Evolutionary conservation across 768 basidiomycete species (phyloP).

Genomic region (Dacryopinax primogenitus): DNA sequence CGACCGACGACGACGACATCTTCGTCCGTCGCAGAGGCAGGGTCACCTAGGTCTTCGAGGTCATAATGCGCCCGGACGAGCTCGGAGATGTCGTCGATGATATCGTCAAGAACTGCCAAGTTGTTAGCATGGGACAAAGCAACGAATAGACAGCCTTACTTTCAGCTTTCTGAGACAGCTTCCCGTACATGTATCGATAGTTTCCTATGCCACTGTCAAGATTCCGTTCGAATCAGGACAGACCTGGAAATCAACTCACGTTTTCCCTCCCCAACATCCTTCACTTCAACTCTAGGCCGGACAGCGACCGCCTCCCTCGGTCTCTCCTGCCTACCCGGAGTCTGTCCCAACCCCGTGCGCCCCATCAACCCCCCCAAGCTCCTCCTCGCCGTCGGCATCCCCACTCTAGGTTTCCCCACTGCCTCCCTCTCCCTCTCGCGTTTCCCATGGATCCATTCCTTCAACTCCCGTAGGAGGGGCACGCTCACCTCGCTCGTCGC

Average conservation of each 20-base stretch:
- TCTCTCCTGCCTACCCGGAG: constrained; percentile 28
- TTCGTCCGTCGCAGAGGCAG: constrained; percentile 48
- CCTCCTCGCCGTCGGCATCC: background rate
- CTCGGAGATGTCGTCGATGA: constrained; percentile 77
- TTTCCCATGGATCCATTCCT: constrained; percentile 25
- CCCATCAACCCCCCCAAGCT: constrained; percentile 5
- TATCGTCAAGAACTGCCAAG: constrained; percentile 58
- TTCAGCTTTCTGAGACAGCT: constrained; percentile 68
- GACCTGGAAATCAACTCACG: constrained; percentile 6
- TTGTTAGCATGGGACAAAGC: background rate
- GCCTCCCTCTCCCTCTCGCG: constrained; percentile 20
- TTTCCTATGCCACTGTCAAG: constrained; percentile 27
- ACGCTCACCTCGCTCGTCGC: constrained; percentile 20
- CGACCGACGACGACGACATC: constrained; percentile 59
- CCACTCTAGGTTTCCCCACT: constrained; percentile 10
- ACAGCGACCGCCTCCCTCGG: constrained; percentile 19
- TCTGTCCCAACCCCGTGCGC: background rate
- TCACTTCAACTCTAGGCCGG: constrained; percentile 10
- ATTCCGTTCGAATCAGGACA: background rate
- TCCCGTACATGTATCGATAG: constrained; percentile 90
- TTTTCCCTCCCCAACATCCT: constrained; percentile 19
- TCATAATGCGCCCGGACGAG: constrained; percentile 57
- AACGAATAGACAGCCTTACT: constrained; percentile 34
- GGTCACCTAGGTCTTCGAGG: constrained; percentile 67
- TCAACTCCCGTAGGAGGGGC: constrained; percentile 25